A percentile compares a stretch with the other conserved stretches of the same genome.
Conservation (phyloP, 768 basidiomycete species). For the Chalciporus pseudorubinellus region DNA sequence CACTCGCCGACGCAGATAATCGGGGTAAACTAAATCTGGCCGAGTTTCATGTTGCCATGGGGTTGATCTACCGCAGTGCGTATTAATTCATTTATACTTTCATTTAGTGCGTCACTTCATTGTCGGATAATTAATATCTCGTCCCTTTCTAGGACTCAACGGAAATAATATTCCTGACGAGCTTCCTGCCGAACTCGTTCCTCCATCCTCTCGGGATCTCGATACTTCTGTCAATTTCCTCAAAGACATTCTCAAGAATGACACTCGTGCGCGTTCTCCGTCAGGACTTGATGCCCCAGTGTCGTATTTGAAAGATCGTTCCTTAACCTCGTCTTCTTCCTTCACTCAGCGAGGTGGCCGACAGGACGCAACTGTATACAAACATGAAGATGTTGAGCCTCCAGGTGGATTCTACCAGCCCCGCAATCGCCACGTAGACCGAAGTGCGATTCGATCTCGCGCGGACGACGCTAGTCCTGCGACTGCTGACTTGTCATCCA, state of each 20-base stretch:
- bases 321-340: conserved; percentile 58
- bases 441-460: conserved; percentile 72
- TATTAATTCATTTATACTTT: conserved; percentile 16
- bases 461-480: conserved; percentile 61
- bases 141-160: conserved; percentile 63
- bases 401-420: conserved; percentile 74
- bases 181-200: conserved; percentile 86
- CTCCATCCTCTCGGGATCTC: conserved; percentile 88
- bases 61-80: conserved; percentile 92
- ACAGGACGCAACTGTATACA: conserved; percentile 91
- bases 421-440: conserved; percentile 79
- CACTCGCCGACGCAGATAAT: conserved; percentile 88
- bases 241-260: conserved; percentile 83
- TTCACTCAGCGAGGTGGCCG: conserved; percentile 51
- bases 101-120: not conserved
- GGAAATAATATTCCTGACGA: conserved; percentile 86
- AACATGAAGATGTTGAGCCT: conserved; percentile 65
- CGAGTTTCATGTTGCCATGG: conserved; percentile 99
- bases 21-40: conserved; percentile 93
- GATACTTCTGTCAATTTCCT: conserved; percentile 87
- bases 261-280: conserved; percentile 72
- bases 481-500: conserved; percentile 72
- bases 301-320: conserved; percentile 66
- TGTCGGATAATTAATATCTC: not conserved
- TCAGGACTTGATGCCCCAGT: conserved; percentile 48